Conservation (phyloP, 202 grass and related monocot genomes). For the Saccharum hybrid region DNA sequence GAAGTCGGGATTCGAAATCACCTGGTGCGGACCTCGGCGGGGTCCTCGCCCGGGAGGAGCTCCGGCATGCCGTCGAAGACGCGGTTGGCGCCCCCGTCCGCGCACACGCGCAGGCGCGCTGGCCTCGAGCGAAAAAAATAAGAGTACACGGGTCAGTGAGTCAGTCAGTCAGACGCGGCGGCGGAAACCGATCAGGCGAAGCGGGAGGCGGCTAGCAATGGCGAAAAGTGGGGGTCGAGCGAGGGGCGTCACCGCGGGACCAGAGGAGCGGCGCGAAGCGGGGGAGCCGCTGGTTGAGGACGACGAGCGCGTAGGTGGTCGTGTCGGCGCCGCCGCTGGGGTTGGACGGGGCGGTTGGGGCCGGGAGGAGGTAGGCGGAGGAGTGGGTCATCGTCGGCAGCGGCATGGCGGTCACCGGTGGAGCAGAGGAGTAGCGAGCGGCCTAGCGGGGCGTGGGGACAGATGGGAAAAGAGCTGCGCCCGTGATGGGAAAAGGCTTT, state of each 20-base stretch:
- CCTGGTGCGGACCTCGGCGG: slow-evolving; percentile 66
- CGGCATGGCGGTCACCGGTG: slow-evolving; percentile 35
- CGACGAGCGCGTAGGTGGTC: slow-evolving; percentile 61
- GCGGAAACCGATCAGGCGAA: neutral
- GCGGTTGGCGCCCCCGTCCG: slow-evolving; percentile 90
- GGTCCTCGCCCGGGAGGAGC: slow-evolving; percentile 62
- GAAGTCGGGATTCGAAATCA: slow-evolving; percentile 5
- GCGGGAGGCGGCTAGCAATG: neutral
- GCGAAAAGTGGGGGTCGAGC: neutral
- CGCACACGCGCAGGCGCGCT: slow-evolving; percentile 76
- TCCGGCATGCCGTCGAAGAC: slow-evolving; percentile 76
- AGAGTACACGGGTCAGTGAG: neutral
- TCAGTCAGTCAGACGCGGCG: neutral
- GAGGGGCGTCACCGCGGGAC: slow-evolving; percentile 51
- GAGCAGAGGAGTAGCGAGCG: neutral
- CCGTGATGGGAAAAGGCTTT: neutral
- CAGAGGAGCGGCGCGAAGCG: slow-evolving; percentile 75
- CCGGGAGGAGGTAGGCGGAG: slow-evolving; percentile 48
- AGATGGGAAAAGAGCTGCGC: slow-evolving; percentile 14
- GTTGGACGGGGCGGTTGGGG: neutral
- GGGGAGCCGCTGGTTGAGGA: slow-evolving; percentile 83
- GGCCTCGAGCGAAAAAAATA: slow-evolving; percentile 21
- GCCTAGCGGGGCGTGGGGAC: neutral
- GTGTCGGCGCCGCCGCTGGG: neutral
- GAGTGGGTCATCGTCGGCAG: slow-evolving; percentile 52